Percentiles rank a stretch among this genome's conserved stretches.
Evolutionary conservation across 2,329 filamentous ascomycete species (phyloP).

Genomic region (Cladosporium sp.): DNA sequence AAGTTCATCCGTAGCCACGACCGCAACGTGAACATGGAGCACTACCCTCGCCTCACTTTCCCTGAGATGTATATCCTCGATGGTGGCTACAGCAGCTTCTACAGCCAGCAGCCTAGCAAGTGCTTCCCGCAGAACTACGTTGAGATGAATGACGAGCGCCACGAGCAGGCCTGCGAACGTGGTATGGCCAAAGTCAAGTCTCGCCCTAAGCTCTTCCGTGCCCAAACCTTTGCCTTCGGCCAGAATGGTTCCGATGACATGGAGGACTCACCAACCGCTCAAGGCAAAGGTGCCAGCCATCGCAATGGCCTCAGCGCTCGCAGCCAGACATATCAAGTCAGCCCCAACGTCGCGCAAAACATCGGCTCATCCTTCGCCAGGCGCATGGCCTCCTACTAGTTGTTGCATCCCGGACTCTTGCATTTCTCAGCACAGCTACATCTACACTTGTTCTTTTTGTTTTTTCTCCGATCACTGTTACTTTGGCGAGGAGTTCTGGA

Average conservation of each 20-base stretch:
- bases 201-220: conserved; percentile 77
- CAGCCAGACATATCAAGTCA: conserved; percentile 28
- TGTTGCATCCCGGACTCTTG: background rate
- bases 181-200: conserved; percentile 92
- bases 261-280: conserved; percentile 60
- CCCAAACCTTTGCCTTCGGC: conserved; percentile 94
- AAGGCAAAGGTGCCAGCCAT: conserved; percentile 12
- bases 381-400: conserved; percentile 34
- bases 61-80: conserved; percentile 97
- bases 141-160: conserved; percentile 89
- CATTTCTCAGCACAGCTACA: background rate
- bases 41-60: conserved; percentile 86
- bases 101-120: conserved; percentile 67
- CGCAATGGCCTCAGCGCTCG: conserved; percentile 25
- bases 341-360: conserved; percentile 27
- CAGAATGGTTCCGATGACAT: conserved; percentile 56
- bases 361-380: conserved; percentile 30
- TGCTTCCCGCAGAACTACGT: conserved; percentile 96
- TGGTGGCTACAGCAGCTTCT: conserved; percentile 94
- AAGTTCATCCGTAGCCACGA: conserved; percentile 88
- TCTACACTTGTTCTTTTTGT: background rate
- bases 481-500: conserved; percentile 12
- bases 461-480: conserved; percentile 1
- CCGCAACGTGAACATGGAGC: conserved; percentile 76
- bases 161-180: conserved; percentile 88